Evolutionary conservation across 129 eudicot species (phyloP), one percentile per base, ranked within the genome.

Genomic region (Chrysanthemum lavandulifolium): DNA sequence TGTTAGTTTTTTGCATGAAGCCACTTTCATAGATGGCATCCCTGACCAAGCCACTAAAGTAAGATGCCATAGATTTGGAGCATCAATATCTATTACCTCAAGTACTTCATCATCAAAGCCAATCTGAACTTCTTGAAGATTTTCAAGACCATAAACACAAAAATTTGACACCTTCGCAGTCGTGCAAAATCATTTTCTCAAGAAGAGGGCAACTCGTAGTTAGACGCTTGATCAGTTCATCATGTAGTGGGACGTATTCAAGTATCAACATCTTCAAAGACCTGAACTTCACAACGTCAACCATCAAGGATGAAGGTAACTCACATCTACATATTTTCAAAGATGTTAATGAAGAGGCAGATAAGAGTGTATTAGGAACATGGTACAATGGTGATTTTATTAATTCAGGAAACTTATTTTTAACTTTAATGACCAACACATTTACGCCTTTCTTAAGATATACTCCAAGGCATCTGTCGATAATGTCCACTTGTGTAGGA

Each of bases 301-400:
- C 49, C 68, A 62, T 29, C 50, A 62, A 14, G 21, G 68, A 62
- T 0, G 68, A 33, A 33, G 68, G 68, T 12, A 62, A 33, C 49
- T 31, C 11, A 62, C 68, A 62, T 1, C 2, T 0, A 13, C 1
- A 1, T 29, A 62, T 31, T n/a, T 14, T 61, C 19, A 61, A 29
- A 61, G 67, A 61, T 13, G 67, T 61, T 61, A 61, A 61, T 2
- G 67, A 61, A 61, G 67, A 61, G 18, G 18, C 48, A 13, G 67
- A 27, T 61, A 29, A 61, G 11, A 61, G 19, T 61, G 4, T 1
- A 11, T 61, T 4, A 29, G 67, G 67, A 40, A n/a, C n/a, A n/a
- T n/a, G n/a, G n/a, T n/a, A n/a, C n/a, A n/a, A n/a, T n/a, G n/a
- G n/a, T n/a, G n/a, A n/a, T n/a, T n/a, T n/a, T n/a, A n/a, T n/a